Conservation (phyloP, 768 basidiomycete genomes). For the Hypholoma sublateritium region DNA sequence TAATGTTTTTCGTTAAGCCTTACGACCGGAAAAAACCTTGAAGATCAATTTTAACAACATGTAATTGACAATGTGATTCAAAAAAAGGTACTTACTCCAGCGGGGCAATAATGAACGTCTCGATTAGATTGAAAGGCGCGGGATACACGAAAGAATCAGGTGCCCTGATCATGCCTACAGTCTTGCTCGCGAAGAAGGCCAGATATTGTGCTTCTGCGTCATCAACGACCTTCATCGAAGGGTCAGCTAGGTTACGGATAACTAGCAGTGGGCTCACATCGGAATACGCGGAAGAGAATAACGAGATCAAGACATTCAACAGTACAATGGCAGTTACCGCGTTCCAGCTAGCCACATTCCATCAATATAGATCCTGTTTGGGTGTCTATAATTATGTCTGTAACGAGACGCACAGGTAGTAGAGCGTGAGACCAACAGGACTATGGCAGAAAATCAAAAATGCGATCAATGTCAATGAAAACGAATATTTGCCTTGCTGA, state of each 20-base stretch:
- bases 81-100: conserved; percentile 65
- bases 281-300: conserved; percentile 90
- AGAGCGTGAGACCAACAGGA: conserved; percentile 63
- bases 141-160: conserved; percentile 88
- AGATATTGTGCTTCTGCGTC: conserved; percentile 91
- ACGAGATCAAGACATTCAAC: conserved; percentile 92
- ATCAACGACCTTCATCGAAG: conserved; percentile 56
- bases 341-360: conserved; percentile 62
- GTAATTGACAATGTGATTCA: conserved; percentile 2
- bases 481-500: conserved; percentile 37
- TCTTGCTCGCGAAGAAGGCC: conserved; percentile 88
- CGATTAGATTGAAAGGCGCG: conserved; percentile 90
- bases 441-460: conserved; percentile 26
- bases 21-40: conserved; percentile 42
- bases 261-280: conserved; percentile 53
- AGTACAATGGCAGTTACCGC: conserved; percentile 80
- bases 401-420: conserved; percentile 63
- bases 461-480: conserved; percentile 1
- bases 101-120: conserved; percentile 77
- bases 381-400: neutral
- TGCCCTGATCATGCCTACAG: conserved; percentile 80
- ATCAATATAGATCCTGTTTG: neutral
- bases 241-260: neutral
- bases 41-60: conserved; percentile 1
- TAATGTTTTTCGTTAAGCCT: conserved; percentile 54